These are phyloP conservation scores for Phialophora macrospora DNA, from an alignment of 2,329 filamentous ascomycete species.

Conservation along the genomic window DNA sequence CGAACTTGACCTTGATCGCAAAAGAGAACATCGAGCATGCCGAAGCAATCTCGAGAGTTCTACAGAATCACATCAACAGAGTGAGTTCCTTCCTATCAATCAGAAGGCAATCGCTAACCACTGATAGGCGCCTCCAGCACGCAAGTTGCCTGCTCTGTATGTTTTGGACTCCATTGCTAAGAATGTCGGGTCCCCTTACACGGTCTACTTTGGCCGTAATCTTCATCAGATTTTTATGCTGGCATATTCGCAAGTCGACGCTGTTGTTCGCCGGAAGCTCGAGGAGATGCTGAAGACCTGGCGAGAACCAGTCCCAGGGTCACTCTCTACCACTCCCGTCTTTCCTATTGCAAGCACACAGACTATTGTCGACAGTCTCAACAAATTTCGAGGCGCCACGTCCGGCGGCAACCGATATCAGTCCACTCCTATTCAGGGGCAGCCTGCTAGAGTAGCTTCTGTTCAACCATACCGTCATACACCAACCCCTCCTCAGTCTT, in stretches of 20 bases:
- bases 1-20: conserved; percentile 94
- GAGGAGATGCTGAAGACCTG: conserved; percentile 97
- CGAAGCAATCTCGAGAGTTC: conserved; percentile 83
- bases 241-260: conserved; percentile 87
- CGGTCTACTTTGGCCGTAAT: conserved; percentile 88
- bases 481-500: conserved; percentile 37
- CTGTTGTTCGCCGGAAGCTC: conserved; percentile 81
- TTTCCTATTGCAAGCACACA: conserved; percentile 85
- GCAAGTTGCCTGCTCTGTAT: conserved; percentile 94
- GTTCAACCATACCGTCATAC: conserved; percentile 53
- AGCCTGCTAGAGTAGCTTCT: conserved; percentile 57
- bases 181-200: conserved; percentile 97
- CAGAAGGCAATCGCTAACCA: conserved; percentile 39
- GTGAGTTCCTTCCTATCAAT: conserved; percentile 58
- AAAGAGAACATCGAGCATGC: conserved; percentile 97
- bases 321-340: conserved; percentile 88
- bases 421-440: conserved; percentile 47
- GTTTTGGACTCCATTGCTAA: conserved; percentile 98
- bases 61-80: conserved; percentile 92
- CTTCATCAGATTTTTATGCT: conserved; percentile 97
- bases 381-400: conserved; percentile 73
- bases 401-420: conserved; percentile 56
- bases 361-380: conserved; percentile 90
- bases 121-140: conserved; percentile 77
- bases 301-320: conserved; percentile 95